A percentile compares a stretch with the other conserved stretches of the same genome.
These are phyloP conservation scores for Chamaenerion angustifolium DNA, from an alignment of 345 rosid species.

Conservation along the genomic window DNA sequence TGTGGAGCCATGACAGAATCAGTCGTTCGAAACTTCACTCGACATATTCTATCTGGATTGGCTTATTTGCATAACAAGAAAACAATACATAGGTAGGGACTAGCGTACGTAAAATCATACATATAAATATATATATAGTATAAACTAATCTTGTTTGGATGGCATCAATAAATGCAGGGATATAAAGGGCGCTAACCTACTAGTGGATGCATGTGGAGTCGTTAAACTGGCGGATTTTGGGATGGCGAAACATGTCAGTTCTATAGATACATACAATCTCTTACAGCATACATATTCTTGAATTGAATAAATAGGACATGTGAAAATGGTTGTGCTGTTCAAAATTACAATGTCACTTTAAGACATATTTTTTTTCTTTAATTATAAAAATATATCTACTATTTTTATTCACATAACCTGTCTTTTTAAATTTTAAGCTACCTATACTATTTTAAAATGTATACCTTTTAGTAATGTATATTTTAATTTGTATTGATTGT, in stretches of 20 bases:
- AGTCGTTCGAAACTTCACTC: slow-evolving; percentile 80
- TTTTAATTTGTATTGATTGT: background rate
- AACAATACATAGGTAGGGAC: slow-evolving; percentile 75
- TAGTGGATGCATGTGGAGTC: slow-evolving; percentile 88
- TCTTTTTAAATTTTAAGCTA: no score
- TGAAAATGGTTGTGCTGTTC: no score
- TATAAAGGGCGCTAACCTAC: slow-evolving; percentile 96
- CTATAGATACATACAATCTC: background rate
- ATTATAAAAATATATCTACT: no score
- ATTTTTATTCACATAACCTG: no score
- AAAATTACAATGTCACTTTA: no score
- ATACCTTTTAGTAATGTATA: no score
- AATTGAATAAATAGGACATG: no score
- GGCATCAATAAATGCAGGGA: slow-evolving; percentile 45
- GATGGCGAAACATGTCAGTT: slow-evolving; percentile 93
- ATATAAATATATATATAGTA: no score
- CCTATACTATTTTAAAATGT: no score
- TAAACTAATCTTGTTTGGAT: no score
- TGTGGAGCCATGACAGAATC: slow-evolving; percentile 88
- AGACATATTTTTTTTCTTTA: no score
- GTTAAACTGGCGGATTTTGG: slow-evolving; percentile 98
- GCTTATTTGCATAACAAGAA: slow-evolving; percentile 80
- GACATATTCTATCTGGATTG: slow-evolving; percentile 82
- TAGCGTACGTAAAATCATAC: no score
- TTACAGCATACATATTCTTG: background rate